These are phyloP conservation scores for Paraphysoderma sedebokerense DNA, from an alignment of 371 early-diverging fungal genomes.

Conservation along the genomic window DNA sequence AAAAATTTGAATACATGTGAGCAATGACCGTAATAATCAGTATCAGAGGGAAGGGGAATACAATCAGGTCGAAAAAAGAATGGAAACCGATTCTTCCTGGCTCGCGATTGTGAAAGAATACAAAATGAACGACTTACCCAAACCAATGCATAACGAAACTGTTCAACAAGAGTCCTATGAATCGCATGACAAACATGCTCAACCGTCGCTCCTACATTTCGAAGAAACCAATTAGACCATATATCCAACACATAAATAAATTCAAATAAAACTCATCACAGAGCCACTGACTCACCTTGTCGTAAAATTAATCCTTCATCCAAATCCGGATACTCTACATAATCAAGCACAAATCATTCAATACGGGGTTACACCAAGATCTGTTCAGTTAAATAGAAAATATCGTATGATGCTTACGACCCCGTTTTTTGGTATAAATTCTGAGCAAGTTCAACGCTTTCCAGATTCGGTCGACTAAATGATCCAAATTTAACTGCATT, in stretches of 20 bases:
- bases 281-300: neutral
- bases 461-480: constrained; percentile 90
- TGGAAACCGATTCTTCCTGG: neutral
- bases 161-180: constrained; percentile 77
- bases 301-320: constrained; percentile 27
- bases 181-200: constrained; percentile 94
- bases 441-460: constrained; percentile 60
- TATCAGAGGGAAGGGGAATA: neutral
- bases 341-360: too few species aligned
- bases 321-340: constrained; percentile 75
- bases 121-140: neutral
- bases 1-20: neutral
- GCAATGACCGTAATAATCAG: neutral
- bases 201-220: constrained; percentile 18
- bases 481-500: constrained; percentile 86
- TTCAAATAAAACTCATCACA: neutral
- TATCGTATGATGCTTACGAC: constrained; percentile 14
- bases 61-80: neutral
- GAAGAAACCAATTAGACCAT: neutral
- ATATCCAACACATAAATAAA: too few species aligned
- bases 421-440: constrained; percentile 96
- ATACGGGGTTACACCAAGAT: too few species aligned
- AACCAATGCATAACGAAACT: constrained; percentile 60
- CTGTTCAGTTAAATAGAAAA: too few species aligned
- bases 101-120: neutral